phyloP scores from a whole-genome alignment of 345 rosid species.

The Eucalyptus cloeziana region DNA sequence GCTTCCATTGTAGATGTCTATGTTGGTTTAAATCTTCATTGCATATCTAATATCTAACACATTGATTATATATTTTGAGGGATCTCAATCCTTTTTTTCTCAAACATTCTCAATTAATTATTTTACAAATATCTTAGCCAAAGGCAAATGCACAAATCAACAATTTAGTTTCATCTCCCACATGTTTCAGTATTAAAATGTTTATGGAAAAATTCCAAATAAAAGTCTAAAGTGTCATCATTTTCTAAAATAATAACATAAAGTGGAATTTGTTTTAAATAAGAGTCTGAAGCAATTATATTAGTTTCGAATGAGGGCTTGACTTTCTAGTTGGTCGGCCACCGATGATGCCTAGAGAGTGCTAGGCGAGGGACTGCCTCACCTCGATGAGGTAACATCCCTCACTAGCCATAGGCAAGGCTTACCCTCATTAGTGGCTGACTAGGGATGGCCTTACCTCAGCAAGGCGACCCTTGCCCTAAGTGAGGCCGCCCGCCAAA shows the following conservation, averaged over 20 bases:
- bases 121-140: not conserved
- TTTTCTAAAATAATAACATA: no score
- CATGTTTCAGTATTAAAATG: accelerated
- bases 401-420: no score
- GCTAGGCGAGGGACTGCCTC: accelerated
- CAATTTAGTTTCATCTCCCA: not conserved
- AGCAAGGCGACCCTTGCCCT: no score
- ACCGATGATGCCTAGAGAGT: accelerated
- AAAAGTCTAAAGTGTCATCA: no score
- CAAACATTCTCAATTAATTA: not conserved
- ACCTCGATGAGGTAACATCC: no score
- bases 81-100: not conserved
- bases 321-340: no score
- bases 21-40: not conserved
- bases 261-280: accelerated
- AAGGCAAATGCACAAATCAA: not conserved
- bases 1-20: not conserved
- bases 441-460: no score
- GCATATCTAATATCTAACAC: accelerated
- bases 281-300: no score
- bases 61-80: not conserved
- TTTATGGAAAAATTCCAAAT: no score
- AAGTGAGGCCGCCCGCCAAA: accelerated
- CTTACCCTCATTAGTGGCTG: accelerated
- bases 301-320: no score